Conservation (phyloP, 2,329 filamentous ascomycete species). For the Beauveria medogensis region DNA sequence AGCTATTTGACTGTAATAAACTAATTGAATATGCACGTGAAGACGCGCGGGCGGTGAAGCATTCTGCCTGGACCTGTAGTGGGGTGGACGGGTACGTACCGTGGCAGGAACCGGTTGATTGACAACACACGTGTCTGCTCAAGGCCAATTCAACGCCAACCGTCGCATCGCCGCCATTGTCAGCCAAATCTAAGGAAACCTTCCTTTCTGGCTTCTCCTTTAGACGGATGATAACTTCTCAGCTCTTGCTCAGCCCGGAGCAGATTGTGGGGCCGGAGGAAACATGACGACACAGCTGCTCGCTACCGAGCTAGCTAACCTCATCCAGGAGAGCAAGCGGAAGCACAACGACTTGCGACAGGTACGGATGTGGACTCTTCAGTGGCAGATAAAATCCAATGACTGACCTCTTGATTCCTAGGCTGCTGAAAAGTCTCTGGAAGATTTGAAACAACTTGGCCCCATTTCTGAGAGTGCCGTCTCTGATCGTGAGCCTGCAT, state of each 20-base stretch:
- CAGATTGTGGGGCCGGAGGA: slow-evolving; percentile 13
- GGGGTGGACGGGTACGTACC: slow-evolving; percentile 1
- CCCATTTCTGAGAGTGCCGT: slow-evolving; percentile 29
- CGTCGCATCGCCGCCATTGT: background rate
- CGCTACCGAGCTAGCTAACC: slow-evolving; percentile 76
- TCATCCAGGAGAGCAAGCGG: slow-evolving; percentile 91
- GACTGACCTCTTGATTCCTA: slow-evolving; percentile 25
- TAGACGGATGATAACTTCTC: background rate
- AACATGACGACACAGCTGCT: slow-evolving; percentile 89
- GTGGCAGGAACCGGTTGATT: background rate
- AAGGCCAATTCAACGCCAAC: background rate
- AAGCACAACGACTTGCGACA: slow-evolving; percentile 86
- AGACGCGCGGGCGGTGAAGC: background rate
- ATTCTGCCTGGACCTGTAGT: slow-evolving; percentile 3
- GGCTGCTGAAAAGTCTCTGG: slow-evolving; percentile 89
- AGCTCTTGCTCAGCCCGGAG: slow-evolving; percentile 3
- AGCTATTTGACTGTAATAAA: no score
- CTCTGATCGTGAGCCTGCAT: slow-evolving; percentile 24
- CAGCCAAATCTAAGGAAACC: background rate
- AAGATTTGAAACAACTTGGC: slow-evolving; percentile 62
- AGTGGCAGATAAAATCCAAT: no score
- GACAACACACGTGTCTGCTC: slow-evolving; percentile 8
- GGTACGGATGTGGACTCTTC: slow-evolving; percentile 37
- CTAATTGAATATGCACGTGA: background rate
- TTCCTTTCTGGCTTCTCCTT: background rate